Evolutionary conservation across 2,329 filamentous ascomycete species (phyloP), one percentile per base, ranked within the genome.

Genomic region (Colletotrichum horii): DNA sequence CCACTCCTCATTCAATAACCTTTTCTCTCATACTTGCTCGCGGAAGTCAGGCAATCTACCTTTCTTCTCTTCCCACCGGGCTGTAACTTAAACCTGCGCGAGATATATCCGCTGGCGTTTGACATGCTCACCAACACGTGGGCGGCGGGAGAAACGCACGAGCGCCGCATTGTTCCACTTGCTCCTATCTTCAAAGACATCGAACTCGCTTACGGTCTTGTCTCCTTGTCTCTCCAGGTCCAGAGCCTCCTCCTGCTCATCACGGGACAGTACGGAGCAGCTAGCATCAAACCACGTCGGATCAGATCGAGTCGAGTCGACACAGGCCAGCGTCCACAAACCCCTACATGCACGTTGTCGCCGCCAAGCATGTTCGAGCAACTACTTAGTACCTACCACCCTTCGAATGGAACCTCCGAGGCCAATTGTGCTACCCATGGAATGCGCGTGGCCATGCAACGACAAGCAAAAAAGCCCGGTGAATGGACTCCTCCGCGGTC

Each of bases 1-100:
- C 72, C 72, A 67, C 72, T 61, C 22, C n/a, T 75, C 61, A 66
- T 71, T 56, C 52, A 71, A 55, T 62, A 75, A 28, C 30, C 67
- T 71, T 74, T 70, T 64, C 24, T 56, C 48, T 58, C 60, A 71
- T 71, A 38, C 67, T n/a, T 58, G 55, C 61, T 43, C 30, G 36
- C 24, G 22, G 26, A 24, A 34, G 22, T 26, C 22, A 52, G 36
- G 48, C 66, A 58, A 66, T 61, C 22, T 36, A 34, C 52, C 26
- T 36, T 22, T 60, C 19, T 8, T 60, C 19, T 52, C 43, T 52
- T 48, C 60, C 60, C 34, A 66, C n/a, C 55, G 60, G 26, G 22
- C 67, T 52, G 43, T 43, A 32, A 64, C 58, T 43, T 16, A 58
- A 32, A 64, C 58, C 56, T 16, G 71, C 64, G 19, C 62, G 30